These are phyloP conservation scores for Nemania bipapillata DNA, from an alignment of 2,329 filamentous ascomycete species.

Conservation along the genomic window DNA sequence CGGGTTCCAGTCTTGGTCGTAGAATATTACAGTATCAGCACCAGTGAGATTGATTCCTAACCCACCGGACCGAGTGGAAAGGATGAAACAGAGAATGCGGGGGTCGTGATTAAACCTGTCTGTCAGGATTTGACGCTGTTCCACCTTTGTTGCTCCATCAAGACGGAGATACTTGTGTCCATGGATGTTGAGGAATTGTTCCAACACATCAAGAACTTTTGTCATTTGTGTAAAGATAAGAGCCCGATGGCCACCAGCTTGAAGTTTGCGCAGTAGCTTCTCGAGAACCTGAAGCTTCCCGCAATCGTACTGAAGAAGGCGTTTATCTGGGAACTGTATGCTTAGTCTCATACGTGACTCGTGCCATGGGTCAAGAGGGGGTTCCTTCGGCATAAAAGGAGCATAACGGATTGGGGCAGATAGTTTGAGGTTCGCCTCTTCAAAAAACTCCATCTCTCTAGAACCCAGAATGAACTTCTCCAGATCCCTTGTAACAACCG, in stretches of 20 bases:
- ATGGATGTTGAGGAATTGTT: constrained; percentile 97
- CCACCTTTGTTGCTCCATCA: constrained; percentile 95
- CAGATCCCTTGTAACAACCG: constrained; percentile 83
- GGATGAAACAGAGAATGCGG: constrained; percentile 92
- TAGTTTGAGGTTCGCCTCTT: constrained; percentile 66
- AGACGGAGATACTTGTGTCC: constrained; percentile 95
- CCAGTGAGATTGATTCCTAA: constrained; percentile 96
- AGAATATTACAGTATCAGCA: constrained; percentile 97
- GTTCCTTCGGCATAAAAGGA: constrained; percentile 66
- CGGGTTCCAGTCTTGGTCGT: constrained; percentile 98
- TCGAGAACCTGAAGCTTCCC: constrained; percentile 94
- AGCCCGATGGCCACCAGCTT: constrained; percentile 89
- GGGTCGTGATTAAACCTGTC: constrained; percentile 96
- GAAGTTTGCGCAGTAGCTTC: constrained; percentile 83
- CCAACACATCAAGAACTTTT: constrained; percentile 94
- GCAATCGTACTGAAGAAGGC: constrained; percentile 96
- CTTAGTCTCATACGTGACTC: constrained; percentile 90
- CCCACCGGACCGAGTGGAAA: constrained; percentile 93
- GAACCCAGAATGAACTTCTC: constrained; percentile 73
- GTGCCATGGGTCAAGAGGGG: constrained; percentile 83
- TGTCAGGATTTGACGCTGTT: constrained; percentile 92
- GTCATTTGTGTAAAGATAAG: constrained; percentile 99
- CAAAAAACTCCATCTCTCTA: constrained; percentile 67
- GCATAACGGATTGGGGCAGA: constrained; percentile 67
- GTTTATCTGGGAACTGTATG: constrained; percentile 96